A percentile compares a stretch with the other conserved stretches of the same genome.
Evolutionary conservation across 176 grass and related monocot genomes (phyloP).

Genomic region (Puya raimondii): DNA sequence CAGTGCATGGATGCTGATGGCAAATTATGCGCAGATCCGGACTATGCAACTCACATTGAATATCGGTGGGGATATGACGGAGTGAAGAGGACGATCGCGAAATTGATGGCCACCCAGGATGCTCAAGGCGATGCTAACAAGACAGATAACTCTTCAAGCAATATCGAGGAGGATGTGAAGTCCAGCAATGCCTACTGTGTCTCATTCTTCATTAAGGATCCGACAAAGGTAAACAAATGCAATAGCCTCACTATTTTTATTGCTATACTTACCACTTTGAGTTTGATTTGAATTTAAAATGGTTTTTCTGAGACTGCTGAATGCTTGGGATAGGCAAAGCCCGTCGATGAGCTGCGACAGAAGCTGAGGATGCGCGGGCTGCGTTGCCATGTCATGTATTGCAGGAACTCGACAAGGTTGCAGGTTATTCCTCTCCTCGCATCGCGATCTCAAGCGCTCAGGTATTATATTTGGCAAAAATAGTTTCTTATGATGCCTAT

Average conservation of each 20-base stretch:
- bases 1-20: conserved; percentile 64
- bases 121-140: neutral
- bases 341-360: conserved; percentile 60
- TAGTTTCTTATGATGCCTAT: neutral
- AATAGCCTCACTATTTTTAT: neutral
- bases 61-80: conserved; percentile 83
- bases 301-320: neutral
- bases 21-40: conserved; percentile 68
- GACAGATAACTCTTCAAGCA: conserved; percentile 13
- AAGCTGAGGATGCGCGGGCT: conserved; percentile 83
- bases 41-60: conserved; percentile 77
- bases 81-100: conserved; percentile 48
- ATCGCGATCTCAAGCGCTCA: conserved; percentile 92
- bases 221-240: conserved; percentile 35
- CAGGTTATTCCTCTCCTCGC: conserved; percentile 84
- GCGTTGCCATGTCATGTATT: conserved; percentile 87
- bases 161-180: conserved; percentile 42
- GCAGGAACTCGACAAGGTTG: conserved; percentile 70
- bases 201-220: conserved; percentile 71
- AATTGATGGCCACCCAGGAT: conserved; percentile 43
- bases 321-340: conserved; percentile 32
- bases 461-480: conserved; percentile 25
- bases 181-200: conserved; percentile 76
- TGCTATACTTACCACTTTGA: neutral
- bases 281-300: neutral